Conservation (phyloP, 177 flowering plant genomes). For the Vitis hybrid region DNA sequence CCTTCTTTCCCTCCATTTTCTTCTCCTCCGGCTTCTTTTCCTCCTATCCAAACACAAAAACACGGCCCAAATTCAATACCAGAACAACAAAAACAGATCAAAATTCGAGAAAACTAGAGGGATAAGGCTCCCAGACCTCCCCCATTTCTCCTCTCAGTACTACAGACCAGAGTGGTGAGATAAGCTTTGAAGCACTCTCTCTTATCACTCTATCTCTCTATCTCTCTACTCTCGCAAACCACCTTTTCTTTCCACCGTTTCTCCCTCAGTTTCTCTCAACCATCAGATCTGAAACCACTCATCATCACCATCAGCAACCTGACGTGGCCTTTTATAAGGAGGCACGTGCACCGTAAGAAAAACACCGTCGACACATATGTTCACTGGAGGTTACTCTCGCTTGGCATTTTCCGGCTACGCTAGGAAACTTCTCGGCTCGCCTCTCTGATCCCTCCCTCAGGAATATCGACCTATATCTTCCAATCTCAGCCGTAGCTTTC, state of each 20-base stretch:
- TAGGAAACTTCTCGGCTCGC: too few relatives aligned
- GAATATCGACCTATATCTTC: too few relatives aligned
- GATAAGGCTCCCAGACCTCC: constrained; percentile 19
- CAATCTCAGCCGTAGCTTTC: too few relatives aligned
- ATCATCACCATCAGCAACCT: constrained; percentile 13
- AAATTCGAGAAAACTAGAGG: not conserved
- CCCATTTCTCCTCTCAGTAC: constrained; percentile 20
- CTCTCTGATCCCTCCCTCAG: not conserved
- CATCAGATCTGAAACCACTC: constrained; percentile 22
- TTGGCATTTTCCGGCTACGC: not conserved
- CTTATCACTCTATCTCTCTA: constrained; percentile 9
- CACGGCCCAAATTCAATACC: not conserved
- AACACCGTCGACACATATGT: constrained; percentile 12
- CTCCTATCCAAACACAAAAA: constrained; percentile 25
- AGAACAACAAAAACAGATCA: not conserved
- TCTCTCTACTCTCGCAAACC: not conserved
- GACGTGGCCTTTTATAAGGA: constrained; percentile 31
- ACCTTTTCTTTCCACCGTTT: not conserved
- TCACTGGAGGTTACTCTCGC: constrained; percentile 3
- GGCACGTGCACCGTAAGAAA: constrained; percentile 26
- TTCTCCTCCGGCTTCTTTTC: constrained; percentile 45
- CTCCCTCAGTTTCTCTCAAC: not conserved
- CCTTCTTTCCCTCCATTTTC: constrained; percentile 34
- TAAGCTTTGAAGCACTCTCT: constrained; percentile 11
- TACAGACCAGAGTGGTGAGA: constrained; percentile 7